Conservation (phyloP, 805 yeast genomes). For the Torulaspora delbrueckii region DNA sequence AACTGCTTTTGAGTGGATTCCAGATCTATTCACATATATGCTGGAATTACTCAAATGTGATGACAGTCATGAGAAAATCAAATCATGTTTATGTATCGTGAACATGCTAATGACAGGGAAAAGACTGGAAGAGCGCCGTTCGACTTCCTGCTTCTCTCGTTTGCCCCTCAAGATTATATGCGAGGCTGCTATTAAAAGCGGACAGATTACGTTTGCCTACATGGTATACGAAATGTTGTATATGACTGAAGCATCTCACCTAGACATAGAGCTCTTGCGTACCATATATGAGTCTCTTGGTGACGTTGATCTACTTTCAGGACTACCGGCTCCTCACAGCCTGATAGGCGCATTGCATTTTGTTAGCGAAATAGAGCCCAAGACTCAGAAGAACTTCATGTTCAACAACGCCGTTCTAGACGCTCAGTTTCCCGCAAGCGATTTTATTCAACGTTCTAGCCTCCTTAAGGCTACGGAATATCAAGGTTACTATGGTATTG, state of each 20-base stretch:
- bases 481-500: constrained; percentile 55
- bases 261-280: constrained; percentile 18
- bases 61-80: constrained; percentile 12
- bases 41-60: constrained; percentile 2
- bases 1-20: constrained; percentile 13
- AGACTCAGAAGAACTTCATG: constrained; percentile 42
- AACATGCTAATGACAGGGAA: constrained; percentile 28
- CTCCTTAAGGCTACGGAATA: constrained; percentile 40
- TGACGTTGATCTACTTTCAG: constrained; percentile 60
- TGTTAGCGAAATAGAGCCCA: constrained; percentile 32
- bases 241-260: constrained; percentile 3
- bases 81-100: constrained; percentile 24
- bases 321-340: constrained; percentile 56
- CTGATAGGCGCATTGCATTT: constrained; percentile 47
- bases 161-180: constrained; percentile 18
- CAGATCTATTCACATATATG: background rate
- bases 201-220: constrained; percentile 31
- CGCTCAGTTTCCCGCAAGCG: constrained; percentile 28
- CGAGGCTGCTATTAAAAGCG: constrained; percentile 14
- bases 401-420: constrained; percentile 58
- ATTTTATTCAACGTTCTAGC: background rate
- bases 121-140: constrained; percentile 13
- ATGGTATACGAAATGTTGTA: constrained; percentile 36
- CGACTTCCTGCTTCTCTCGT: constrained; percentile 17
- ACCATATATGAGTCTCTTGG: constrained; percentile 49